phyloP scores from a whole-genome alignment of 139 green algal species.

The Coelastrella sp. region DNA sequence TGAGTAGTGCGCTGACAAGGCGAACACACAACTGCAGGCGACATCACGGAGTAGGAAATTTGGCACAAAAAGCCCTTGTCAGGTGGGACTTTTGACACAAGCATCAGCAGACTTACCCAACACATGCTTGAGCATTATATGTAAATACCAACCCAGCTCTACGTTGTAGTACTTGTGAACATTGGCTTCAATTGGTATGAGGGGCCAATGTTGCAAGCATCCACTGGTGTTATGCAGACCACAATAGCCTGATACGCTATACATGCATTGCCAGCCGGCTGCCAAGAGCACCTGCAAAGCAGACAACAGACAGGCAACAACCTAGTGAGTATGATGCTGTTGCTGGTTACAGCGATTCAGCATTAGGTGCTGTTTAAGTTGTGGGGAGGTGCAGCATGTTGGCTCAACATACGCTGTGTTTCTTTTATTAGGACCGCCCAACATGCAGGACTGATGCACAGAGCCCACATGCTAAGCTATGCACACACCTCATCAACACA shows the following conservation, averaged over 20 bases:
- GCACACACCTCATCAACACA: too few relatives aligned
- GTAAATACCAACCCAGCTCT: constrained; percentile 60
- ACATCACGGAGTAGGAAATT: too few relatives aligned
- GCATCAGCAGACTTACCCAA: constrained; percentile 47
- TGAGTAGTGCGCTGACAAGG: too few relatives aligned
- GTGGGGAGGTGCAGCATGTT: too few relatives aligned
- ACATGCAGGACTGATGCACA: background rate
- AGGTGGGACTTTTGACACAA: too few relatives aligned
- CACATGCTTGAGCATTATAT: constrained; percentile 56
- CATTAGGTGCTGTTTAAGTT: background rate
- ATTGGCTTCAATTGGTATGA: constrained; percentile 28
- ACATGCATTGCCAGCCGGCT: constrained; percentile 35
- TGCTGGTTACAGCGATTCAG: background rate
- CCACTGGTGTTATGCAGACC: constrained; percentile 7
- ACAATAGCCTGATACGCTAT: constrained; percentile 3
- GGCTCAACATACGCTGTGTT: background rate
- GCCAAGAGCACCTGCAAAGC: constrained; percentile 11
- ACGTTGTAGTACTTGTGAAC: constrained; percentile 51
- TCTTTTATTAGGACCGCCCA: background rate
- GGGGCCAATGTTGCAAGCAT: constrained; percentile 55
- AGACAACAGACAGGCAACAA: background rate
- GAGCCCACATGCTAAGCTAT: too few relatives aligned
- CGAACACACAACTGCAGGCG: too few relatives aligned
- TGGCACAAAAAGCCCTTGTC: too few relatives aligned
- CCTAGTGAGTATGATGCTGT: background rate